Base-by-base conservation (phyloP, 306 rosid genomes). In the Cicer cuneatum region DNA sequence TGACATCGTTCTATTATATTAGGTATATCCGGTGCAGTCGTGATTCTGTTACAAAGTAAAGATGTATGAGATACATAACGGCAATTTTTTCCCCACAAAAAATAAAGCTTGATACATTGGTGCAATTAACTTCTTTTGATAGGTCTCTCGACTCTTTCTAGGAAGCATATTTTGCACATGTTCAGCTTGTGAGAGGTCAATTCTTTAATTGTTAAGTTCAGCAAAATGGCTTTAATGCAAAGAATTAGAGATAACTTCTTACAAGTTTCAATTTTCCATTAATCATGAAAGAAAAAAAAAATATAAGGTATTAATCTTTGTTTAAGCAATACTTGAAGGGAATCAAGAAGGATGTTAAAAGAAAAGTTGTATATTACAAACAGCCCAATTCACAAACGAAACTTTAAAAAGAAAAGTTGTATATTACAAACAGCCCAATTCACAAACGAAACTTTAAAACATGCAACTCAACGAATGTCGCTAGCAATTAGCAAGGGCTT, bases 371-470 rank as follows among this genome's bases (percentile, higher is more conserved):
- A 49, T 58, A 57, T 9, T 8, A 51, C n/a, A 51, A 54, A 38
- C 35, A 35, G 33, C n/a, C 47, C 38, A 39, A 75, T 64, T 74
- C 64, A 9, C 21, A 70, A 78, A 64, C 15, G 54, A n/a, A n/a
- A n/a, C n/a, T n/a, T n/a, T n/a, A n/a, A 39, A 16, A 45, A 15
- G 41, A 33, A 57, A 68, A 76, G 14, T 15, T 52, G 69, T 5
- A 51, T 59, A 58, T 10, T 8, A 52, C 11, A 52, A 56, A 39
- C 37, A 21, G 33, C n/a, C 48, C 39, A 39, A 75, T 64, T 75
- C 65, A 10, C 24, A 71, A 79, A 65, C 12, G 57, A 65, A 75
- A 75, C 56, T 29, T 5, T 40, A 15, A 83, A 15, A 59, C 40
- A 58, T 15, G 14, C 48, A 63, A 69, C 54, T 57, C 11, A 65